These are phyloP conservation scores for Cladosporium colombiae DNA, from an alignment of 2,329 filamentous ascomycete species.

Conservation along the genomic window DNA sequence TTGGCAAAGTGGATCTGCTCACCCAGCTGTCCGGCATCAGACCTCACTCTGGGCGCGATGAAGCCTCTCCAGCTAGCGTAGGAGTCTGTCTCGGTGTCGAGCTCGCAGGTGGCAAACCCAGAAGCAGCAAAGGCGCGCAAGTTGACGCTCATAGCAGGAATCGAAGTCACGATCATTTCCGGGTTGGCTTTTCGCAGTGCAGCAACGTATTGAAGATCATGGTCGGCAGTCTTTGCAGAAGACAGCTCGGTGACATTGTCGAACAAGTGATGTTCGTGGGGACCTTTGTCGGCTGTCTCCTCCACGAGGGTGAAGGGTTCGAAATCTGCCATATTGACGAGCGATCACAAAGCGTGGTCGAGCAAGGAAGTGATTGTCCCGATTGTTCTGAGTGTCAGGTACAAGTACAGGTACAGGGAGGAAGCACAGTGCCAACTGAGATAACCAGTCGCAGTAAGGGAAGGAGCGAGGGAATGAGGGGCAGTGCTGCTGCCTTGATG, in stretches of 20 bases:
- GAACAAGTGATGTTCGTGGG: slow-evolving; percentile 38
- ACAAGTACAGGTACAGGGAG: neutral
- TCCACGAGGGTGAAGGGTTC: slow-evolving; percentile 40
- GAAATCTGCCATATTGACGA: neutral
- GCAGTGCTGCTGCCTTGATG: slow-evolving; percentile 12
- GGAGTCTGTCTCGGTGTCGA: slow-evolving; percentile 42
- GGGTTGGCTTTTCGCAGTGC: slow-evolving; percentile 41
- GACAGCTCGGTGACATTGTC: slow-evolving; percentile 39
- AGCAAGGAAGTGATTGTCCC: neutral
- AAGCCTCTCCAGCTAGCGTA: slow-evolving; percentile 43
- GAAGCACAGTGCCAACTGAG: neutral
- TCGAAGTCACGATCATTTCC: slow-evolving; percentile 41
- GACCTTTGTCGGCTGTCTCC: slow-evolving; percentile 21
- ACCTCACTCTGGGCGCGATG: slow-evolving; percentile 34
- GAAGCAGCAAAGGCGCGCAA: slow-evolving; percentile 46
- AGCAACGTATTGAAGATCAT: slow-evolving; percentile 43
- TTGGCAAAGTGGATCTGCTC: slow-evolving; percentile 44
- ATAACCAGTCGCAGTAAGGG: neutral
- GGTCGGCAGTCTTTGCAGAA: slow-evolving; percentile 40
- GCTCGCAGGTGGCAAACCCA: slow-evolving; percentile 42
- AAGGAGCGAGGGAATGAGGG: slow-evolving; percentile 2
- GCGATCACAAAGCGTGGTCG: neutral
- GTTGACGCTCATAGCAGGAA: slow-evolving; percentile 41
- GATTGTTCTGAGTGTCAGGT: neutral
- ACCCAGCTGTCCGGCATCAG: slow-evolving; percentile 36